Evolutionary conservation across 1,139 yeast genomes (phyloP), one percentile per base, ranked within the genome.

Genomic region (Blastobotrys arbuscula): DNA sequence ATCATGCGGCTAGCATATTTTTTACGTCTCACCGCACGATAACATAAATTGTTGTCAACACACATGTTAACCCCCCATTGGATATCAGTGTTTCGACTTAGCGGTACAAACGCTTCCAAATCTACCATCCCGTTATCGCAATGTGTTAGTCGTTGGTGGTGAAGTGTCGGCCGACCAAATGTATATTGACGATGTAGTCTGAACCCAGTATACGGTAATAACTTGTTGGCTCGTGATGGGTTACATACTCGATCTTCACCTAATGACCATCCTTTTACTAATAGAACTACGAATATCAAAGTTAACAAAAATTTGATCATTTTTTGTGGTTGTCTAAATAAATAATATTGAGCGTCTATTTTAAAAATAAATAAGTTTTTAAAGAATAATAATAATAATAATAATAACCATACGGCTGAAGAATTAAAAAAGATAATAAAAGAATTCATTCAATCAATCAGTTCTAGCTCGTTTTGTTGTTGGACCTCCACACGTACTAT

Each of bases 11-110:
- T 62, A 1, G 81, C 79, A 57, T 80, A 84, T 58, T 78, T 76
- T 59, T 77, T 77, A 30, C 82, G 67, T 52, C 92, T 69, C 1
- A 88, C 86, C 54, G 82, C 65, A 53, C 82, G 79, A 58, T 74
- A 82, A 54, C 88, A 82, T 15, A 66, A 69, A n/a, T 53, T 50
- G 4, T 53, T 46, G 26, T 50, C 49, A 51, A 79, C 56, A 55
- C 86, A 80, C 50, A 81, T 65, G 2, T 82, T 77, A 3, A 53
- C 61, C 0, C 68, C 69, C 86, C 88, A 82, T 44, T 71, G 69
- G 23, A 79, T 67, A 48, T 76, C 77, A 0, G 69, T 65, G 50
- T 70, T 65, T 15, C 72, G 60, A 24, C 61, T 59, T 1, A 73
- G 64, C 45, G 68, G 57, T 3, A 70, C 47, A 1, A 66, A 68